A percentile compares a stretch with the other conserved stretches of the same genome.
phyloP scores from a whole-genome alignment of 371 early-diverging fungal genomes.

The Haplosporangium sp. region DNA sequence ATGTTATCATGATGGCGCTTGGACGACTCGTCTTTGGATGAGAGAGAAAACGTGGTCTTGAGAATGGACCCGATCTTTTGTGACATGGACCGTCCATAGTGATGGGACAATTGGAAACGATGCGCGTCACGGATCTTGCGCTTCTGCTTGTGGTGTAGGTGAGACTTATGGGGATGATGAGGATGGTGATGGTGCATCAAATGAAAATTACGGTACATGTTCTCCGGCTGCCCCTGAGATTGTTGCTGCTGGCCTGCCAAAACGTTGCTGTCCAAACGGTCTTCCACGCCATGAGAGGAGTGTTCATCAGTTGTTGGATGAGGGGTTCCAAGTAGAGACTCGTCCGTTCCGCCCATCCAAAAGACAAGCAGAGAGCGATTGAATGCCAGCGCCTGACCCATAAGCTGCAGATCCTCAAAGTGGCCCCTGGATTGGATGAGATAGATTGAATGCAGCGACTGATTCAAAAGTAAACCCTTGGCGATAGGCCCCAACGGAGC shows the following conservation, averaged over 20 bases:
- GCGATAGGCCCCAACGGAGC: conserved; percentile 40
- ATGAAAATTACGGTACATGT: conserved; percentile 33
- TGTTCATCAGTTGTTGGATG: not conserved
- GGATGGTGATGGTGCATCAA: conserved; percentile 2
- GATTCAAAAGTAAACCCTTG: conserved; percentile 42
- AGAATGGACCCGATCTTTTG: conserved; percentile 10
- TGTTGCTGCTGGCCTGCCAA: conserved; percentile 2
- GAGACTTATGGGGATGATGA: not conserved
- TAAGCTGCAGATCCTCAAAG: conserved; percentile 36
- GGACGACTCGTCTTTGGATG: not conserved
- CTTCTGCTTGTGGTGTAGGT: conserved; percentile 2
- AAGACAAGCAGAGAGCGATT: conserved; percentile 44
- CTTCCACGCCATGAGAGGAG: no score
- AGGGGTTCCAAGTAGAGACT: conserved; percentile 20
- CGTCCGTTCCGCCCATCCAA: conserved; percentile 52
- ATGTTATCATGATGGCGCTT: not conserved
- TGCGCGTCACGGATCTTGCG: not conserved
- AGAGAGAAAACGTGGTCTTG: conserved; percentile 8
- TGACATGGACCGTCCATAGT: conserved; percentile 9
- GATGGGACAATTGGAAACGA: not conserved
- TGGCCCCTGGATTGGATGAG: conserved; percentile 40
- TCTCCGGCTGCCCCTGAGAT: conserved; percentile 15
- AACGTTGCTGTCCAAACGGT: not conserved
- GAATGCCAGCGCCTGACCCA: conserved; percentile 38
- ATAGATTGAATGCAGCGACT: conserved; percentile 35